These are phyloP conservation scores for Pterocarpus macrocarpus DNA, from an alignment of 306 rosid species.

Conservation along the genomic window DNA sequence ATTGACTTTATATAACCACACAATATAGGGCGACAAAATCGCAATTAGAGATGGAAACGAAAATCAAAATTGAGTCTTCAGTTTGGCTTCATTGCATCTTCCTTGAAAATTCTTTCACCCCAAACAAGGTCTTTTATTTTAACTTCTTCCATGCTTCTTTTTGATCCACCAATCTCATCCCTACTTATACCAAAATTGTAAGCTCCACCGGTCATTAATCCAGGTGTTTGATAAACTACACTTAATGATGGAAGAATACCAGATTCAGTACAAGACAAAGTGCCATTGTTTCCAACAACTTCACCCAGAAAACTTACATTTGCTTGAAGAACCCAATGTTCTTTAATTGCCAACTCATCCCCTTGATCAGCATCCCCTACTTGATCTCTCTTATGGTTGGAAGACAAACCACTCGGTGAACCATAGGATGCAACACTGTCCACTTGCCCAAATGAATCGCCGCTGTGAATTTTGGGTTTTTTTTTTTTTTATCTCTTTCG, in stretches of 20 bases:
- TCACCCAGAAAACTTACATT: background rate
- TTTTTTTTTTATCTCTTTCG: too few relatives aligned
- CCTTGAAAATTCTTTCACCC: background rate
- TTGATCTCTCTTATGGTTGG: background rate
- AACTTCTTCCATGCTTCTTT: background rate
- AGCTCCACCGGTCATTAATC: background rate
- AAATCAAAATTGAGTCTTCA: background rate
- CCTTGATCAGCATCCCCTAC: slow-evolving; percentile 3
- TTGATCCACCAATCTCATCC: background rate
- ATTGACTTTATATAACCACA: too few relatives aligned
- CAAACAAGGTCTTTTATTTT: background rate
- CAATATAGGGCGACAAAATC: too few relatives aligned
- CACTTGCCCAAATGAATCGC: background rate
- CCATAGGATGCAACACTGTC: background rate
- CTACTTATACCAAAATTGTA: background rate
- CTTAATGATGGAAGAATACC: slow-evolving; percentile 11
- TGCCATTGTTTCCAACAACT: background rate
- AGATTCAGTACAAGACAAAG: slow-evolving; percentile 18
- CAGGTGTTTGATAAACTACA: background rate
- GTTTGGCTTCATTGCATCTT: background rate
- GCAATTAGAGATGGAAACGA: too few relatives aligned
- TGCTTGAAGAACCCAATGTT: background rate
- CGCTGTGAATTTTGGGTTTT: too few relatives aligned
- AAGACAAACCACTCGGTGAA: slow-evolving; percentile 20
- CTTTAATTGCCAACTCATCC: background rate